A percentile compares a stretch with the other conserved stretches of the same genome.
Evolutionary conservation across 805 yeast genomes (phyloP).

Genomic region (Pichia cabralensis): DNA sequence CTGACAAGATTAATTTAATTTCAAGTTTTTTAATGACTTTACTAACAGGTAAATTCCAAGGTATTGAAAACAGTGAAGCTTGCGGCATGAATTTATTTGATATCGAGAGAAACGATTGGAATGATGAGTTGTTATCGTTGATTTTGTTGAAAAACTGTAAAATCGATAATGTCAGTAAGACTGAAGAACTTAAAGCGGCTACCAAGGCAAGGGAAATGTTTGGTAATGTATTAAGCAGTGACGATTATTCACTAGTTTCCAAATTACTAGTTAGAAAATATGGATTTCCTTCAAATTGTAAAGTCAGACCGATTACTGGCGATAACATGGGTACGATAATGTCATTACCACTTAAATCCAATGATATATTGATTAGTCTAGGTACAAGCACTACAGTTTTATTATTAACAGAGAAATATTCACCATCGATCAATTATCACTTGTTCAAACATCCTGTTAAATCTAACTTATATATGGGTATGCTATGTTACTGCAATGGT

Average conservation of each 20-base stretch:
- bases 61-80: conserved; percentile 75
- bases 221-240: conserved; percentile 41
- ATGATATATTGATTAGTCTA: conserved; percentile 71
- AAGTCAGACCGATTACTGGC: conserved; percentile 73
- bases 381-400: conserved; percentile 92
- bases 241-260: conserved; percentile 43
- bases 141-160: conserved; percentile 42
- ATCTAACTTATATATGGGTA: conserved; percentile 74
- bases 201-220: conserved; percentile 39
- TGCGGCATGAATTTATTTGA: conserved; percentile 92
- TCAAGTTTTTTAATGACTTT: conserved; percentile 71
- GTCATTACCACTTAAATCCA: conserved; percentile 64
- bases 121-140: conserved; percentile 43
- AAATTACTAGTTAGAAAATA: conserved; percentile 53
- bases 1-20: conserved; percentile 60
- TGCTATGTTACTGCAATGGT: conserved; percentile 92
- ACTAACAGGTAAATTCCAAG: conserved; percentile 51
- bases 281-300: conserved; percentile 49
- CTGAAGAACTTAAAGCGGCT: conserved; percentile 24
- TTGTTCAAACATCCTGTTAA: conserved; percentile 81
- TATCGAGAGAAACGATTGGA: conserved; percentile 44
- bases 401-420: conserved; percentile 65
- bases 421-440: conserved; percentile 76
- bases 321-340: conserved; percentile 85
- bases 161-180: conserved; percentile 28